Evolutionary conservation across 352 stramenopile genomes (phyloP).

Genomic region (Phytophthora foliorum): DNA sequence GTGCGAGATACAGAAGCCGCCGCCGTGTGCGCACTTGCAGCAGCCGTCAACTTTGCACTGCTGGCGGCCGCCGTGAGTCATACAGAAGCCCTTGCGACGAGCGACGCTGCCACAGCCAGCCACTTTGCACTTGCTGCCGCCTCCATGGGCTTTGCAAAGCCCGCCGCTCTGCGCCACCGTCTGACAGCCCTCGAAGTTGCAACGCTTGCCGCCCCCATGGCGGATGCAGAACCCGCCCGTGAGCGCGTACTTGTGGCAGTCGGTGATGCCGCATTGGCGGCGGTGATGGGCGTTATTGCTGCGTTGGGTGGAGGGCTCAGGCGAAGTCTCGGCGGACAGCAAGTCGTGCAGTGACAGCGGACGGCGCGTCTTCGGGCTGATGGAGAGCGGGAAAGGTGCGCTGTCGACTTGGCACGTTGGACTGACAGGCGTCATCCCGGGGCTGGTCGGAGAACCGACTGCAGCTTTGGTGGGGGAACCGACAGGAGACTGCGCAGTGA

Average conservation of each 20-base stretch:
- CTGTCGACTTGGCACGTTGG: background rate
- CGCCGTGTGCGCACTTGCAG: conserved; percentile 78
- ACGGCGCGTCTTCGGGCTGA: conserved; percentile 48
- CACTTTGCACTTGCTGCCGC: conserved; percentile 84
- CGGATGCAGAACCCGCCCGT: conserved; percentile 78
- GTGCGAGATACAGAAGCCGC: conserved; percentile 79
- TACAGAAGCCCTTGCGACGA: conserved; percentile 76
- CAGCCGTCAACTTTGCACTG: conserved; percentile 80
- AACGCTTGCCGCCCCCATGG: conserved; percentile 83
- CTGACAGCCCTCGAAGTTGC: conserved; percentile 59
- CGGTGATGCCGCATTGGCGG: conserved; percentile 64
- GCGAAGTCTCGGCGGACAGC: conserved; percentile 44
- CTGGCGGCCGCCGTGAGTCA: conserved; percentile 75
- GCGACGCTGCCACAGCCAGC: conserved; percentile 67
- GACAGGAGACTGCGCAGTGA: conserved; percentile 12
- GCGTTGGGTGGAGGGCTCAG: conserved; percentile 16
- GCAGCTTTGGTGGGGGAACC: conserved; percentile 29
- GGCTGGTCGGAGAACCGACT: conserved; percentile 47
- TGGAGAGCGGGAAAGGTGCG: background rate
- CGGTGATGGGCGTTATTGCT: conserved; percentile 50
- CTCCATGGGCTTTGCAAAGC: conserved; percentile 85
- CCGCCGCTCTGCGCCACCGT: conserved; percentile 85
- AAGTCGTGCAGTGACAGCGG: conserved; percentile 64
- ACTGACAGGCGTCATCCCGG: conserved; percentile 32
- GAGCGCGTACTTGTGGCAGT: conserved; percentile 75